Evolutionary conservation across 495 filamentous ascomycete species (phyloP), one percentile per base, ranked within the genome.

Genomic region (Hyaloscypha hepaticicola): DNA sequence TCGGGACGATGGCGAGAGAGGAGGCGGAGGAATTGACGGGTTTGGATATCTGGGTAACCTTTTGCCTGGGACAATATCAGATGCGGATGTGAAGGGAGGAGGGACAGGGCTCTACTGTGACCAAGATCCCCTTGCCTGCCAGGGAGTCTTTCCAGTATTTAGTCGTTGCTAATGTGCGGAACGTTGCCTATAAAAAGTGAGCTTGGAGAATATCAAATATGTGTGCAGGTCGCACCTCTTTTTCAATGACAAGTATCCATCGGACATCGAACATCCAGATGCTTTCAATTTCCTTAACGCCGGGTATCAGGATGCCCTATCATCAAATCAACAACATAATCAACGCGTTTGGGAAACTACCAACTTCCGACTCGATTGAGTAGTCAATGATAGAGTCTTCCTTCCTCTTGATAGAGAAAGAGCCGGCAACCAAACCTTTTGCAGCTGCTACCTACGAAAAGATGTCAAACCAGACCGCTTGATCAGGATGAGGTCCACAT

Each of bases 211-310:
- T 9, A 24, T 33, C 2, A 3, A 12, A n/a, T 4, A 28, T n/a
- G 28, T 38, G 24, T 2, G 21, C n/a, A n/a, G 4, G 26, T 29
- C 72, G 50, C 71, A 90, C 92, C 80, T 99, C 95, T 78, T 99
- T 99, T 73, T 99, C 95, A 34, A 99, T 83, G 0, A 97, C 82
- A 0, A 98, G 71, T 27, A 97, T 78, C 93, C 92, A 96, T 52
- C 82, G 73, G 0, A 83, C 72, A 22, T 71, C 66, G 0, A 76
- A 72, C 11, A 91, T 75, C 60, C 87, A 75, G 21, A 96, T 70
- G 5, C 70, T 73, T 1, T 79, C 72, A 8, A 87, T 78, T 1
- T 85, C 77, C 38, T 77, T 77, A 16, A 83, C 65, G 14, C 79
- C 81, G 11, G 92, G 90, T 1, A 97, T 80, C 4, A 96, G 72